A percentile compares a stretch with the other conserved stretches of the same genome.
phyloP scores from a whole-genome alignment of 2,329 filamentous ascomycete genomes.

The Monilinia fructicola region DNA sequence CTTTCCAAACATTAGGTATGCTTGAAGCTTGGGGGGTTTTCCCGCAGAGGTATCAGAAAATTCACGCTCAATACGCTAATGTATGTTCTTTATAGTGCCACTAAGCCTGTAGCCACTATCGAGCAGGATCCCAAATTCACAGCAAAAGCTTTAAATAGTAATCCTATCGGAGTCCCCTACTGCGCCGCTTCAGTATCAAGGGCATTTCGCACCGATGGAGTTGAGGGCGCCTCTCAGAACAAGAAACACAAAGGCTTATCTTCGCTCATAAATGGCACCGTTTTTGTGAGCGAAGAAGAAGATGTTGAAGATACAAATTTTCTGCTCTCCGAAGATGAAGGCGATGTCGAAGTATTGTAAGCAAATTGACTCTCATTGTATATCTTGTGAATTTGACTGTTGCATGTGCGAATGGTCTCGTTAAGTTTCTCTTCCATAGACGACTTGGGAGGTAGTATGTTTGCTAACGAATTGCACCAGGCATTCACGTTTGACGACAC shows the following conservation, averaged over 20 bases:
- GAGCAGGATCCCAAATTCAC: slow-evolving; percentile 34
- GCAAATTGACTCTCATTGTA: neutral
- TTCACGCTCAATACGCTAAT: neutral
- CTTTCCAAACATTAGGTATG: neutral
- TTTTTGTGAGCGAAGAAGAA: slow-evolving; percentile 34
- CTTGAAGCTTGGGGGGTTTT: neutral
- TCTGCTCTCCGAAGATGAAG: slow-evolving; percentile 43
- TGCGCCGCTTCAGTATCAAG: slow-evolving; percentile 38
- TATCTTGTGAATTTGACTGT: neutral
- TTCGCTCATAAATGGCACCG: neutral
- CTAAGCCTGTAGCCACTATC: slow-evolving; percentile 21
- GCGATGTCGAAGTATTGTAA: slow-evolving; percentile 28
- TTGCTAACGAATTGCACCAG: slow-evolving; percentile 12
- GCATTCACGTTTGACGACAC: slow-evolving; percentile 8
- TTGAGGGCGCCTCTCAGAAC: neutral
- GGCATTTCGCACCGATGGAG: slow-evolving; percentile 30
- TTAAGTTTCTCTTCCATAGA: neutral
- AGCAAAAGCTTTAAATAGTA: slow-evolving; percentile 28
- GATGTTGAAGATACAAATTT: slow-evolving; percentile 43
- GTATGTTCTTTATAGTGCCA: neutral
- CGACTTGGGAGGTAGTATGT: neutral
- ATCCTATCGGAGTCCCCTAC: slow-evolving; percentile 35
- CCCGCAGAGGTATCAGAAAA: neutral
- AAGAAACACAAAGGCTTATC: slow-evolving; percentile 22
- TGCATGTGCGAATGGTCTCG: neutral